phyloP scores from a whole-genome alignment of 2,329 filamentous ascomycete genomes.

The Cylindrodendrum hubeiense region DNA sequence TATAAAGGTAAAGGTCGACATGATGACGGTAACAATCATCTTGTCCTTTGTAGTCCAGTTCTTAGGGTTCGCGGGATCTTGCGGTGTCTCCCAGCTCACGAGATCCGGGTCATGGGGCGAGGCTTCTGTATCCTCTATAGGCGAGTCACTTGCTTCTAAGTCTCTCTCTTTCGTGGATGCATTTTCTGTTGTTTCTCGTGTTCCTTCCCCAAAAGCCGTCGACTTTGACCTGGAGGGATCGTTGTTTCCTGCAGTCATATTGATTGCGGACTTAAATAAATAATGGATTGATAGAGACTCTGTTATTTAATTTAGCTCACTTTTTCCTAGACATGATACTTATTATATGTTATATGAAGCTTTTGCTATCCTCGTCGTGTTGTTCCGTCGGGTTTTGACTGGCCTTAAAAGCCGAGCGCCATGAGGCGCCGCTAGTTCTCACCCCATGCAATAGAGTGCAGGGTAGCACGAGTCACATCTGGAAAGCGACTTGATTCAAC shows the following conservation, averaged over 20 bases:
- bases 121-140: neutral
- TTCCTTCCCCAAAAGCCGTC: no score
- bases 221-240: neutral
- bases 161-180: neutral
- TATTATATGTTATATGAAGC: neutral
- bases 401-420: neutral
- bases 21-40: conserved; percentile 54
- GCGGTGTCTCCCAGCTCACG: conserved; percentile 64
- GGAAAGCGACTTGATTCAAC: no score
- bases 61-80: conserved; percentile 63
- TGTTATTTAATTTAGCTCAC: neutral
- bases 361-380: rapidly evolving
- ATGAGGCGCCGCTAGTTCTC: neutral
- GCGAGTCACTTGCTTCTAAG: neutral
- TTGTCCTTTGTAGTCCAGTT: conserved; percentile 69
- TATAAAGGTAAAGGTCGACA: conserved; percentile 22
- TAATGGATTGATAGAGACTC: neutral
- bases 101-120: conserved; percentile 52
- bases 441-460: no score
- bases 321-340: neutral
- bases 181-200: neutral
- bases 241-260: neutral
- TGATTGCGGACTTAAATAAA: neutral
- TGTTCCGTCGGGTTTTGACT: neutral
- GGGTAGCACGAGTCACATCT: no score